phyloP scores from a whole-genome alignment of 805 yeast genomes.

The Diddensiella caesifluorescens region DNA sequence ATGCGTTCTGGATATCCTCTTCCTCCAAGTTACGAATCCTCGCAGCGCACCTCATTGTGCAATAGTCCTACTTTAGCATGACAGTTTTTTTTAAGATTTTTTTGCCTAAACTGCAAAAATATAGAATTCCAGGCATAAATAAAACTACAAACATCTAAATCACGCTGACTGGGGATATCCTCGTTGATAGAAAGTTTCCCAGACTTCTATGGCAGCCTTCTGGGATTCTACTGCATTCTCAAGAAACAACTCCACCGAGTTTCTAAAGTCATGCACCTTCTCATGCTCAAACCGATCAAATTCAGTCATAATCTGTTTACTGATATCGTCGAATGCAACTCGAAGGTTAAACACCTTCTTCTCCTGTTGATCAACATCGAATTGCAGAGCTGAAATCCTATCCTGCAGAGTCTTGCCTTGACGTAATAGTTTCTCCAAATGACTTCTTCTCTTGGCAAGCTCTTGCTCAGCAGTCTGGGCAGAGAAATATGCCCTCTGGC shows the following conservation, averaged over 20 bases:
- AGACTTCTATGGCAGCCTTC: conserved; percentile 58
- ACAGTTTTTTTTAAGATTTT: too few relatives aligned
- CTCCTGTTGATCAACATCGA: conserved; percentile 55
- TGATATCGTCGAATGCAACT: conserved; percentile 56
- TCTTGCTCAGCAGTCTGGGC: conserved; percentile 45
- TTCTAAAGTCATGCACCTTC: conserved; percentile 77
- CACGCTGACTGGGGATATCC: conserved; percentile 9
- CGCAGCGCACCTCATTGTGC: too few relatives aligned
- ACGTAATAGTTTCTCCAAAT: conserved; percentile 42
- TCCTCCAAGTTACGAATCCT: too few relatives aligned
- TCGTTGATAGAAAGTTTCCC: conserved; percentile 53
- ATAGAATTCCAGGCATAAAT: too few relatives aligned
- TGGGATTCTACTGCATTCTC: conserved; percentile 90
- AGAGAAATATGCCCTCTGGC: conserved; percentile 51
- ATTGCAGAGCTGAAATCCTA: conserved; percentile 50
- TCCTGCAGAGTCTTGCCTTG: conserved; percentile 55
- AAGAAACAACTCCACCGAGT: conserved; percentile 81
- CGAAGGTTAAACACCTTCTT: conserved; percentile 49
- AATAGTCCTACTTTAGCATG: too few relatives aligned
- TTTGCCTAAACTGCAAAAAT: too few relatives aligned
- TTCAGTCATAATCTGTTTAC: conserved; percentile 62
- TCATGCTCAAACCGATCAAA: conserved; percentile 64
- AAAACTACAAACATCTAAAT: too few relatives aligned
- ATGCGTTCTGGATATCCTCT: too few relatives aligned
- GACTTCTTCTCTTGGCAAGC: conserved; percentile 41